Conservation (phyloP, 2,329 filamentous ascomycete species). For the Byssochlamys sp. region DNA sequence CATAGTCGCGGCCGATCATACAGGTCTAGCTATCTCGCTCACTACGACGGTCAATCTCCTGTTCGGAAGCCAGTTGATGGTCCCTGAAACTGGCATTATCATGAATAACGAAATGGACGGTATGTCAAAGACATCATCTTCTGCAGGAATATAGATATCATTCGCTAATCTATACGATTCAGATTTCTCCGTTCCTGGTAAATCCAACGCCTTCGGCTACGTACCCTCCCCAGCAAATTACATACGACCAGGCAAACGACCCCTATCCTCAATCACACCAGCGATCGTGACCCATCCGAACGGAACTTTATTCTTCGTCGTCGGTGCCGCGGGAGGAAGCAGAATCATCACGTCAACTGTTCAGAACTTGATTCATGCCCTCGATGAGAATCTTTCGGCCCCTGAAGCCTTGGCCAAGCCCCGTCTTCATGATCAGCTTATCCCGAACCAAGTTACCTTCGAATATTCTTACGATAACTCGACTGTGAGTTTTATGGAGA, state of each 20-base stretch:
- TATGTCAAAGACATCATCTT: constrained; percentile 7
- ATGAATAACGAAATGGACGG: constrained; percentile 56
- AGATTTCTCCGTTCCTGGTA: constrained; percentile 77
- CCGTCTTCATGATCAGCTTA: constrained; percentile 70
- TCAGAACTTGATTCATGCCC: constrained; percentile 61
- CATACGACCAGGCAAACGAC: constrained; percentile 69
- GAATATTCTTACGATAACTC: constrained; percentile 60
- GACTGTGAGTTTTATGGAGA: constrained; percentile 54
- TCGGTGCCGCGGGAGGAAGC: constrained; percentile 71
- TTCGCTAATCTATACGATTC: constrained; percentile 15
- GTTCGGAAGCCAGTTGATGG: constrained; percentile 70
- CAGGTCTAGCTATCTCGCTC: constrained; percentile 66
- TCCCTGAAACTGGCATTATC: constrained; percentile 73
- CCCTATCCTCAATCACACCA: constrained; percentile 72
- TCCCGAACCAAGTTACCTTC: constrained; percentile 59
- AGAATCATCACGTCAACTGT: constrained; percentile 73
- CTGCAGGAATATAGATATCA: background rate
- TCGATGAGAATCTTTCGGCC: constrained; percentile 56
- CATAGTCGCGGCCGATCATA: constrained; percentile 55
- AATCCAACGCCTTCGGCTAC: constrained; percentile 74
- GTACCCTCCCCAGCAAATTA: constrained; percentile 71
- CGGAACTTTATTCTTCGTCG: constrained; percentile 55
- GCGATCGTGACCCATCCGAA: constrained; percentile 62
- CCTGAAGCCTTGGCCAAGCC: constrained; percentile 55
- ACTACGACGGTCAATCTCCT: constrained; percentile 83